Percentiles rank a stretch among this genome's conserved stretches.
Evolutionary conservation across 257 asterid species (phyloP).

Genomic region (Craterostigma plantagineum): DNA sequence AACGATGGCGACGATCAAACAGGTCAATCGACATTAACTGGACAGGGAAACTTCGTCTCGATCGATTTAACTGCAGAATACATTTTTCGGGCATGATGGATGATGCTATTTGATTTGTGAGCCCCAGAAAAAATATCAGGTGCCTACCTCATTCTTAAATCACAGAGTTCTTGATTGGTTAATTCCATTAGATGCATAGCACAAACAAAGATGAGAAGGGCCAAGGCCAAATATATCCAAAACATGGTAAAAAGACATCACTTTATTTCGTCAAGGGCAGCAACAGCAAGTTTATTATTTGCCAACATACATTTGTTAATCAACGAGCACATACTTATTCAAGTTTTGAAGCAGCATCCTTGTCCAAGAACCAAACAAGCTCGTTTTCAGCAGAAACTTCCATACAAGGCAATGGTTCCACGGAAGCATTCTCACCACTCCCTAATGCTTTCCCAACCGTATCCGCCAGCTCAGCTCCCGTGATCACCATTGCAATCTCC

Average conservation of each 20-base stretch:
- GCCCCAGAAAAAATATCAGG: too few relatives aligned
- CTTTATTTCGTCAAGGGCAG: too few relatives aligned
- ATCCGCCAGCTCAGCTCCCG: slow-evolving; percentile 43
- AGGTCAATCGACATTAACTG: too few relatives aligned
- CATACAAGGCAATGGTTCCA: slow-evolving; percentile 24
- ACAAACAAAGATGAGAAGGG: slow-evolving; percentile 4
- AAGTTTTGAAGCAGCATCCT: slow-evolving; percentile 58
- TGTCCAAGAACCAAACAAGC: slow-evolving; percentile 63
- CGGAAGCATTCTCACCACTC: neutral
- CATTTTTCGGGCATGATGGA: too few relatives aligned
- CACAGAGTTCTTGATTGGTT: too few relatives aligned
- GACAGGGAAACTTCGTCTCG: too few relatives aligned
- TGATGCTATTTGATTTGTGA: too few relatives aligned
- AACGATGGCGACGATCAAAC: too few relatives aligned
- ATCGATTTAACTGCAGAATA: too few relatives aligned
- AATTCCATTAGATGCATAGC: slow-evolving; percentile 11
- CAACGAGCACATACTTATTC: slow-evolving; percentile 5
- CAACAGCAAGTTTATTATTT: too few relatives aligned
- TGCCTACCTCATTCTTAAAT: too few relatives aligned
- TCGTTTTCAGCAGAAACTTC: slow-evolving; percentile 43
- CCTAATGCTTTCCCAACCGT: slow-evolving; percentile 28
- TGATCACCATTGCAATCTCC: slow-evolving; percentile 77
- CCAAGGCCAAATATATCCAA: slow-evolving; percentile 2
- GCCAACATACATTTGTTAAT: neutral
- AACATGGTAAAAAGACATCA: neutral